Evolutionary conservation across 805 yeast genomes (phyloP).

Genomic region (Debaryomyces tyrocola): DNA sequence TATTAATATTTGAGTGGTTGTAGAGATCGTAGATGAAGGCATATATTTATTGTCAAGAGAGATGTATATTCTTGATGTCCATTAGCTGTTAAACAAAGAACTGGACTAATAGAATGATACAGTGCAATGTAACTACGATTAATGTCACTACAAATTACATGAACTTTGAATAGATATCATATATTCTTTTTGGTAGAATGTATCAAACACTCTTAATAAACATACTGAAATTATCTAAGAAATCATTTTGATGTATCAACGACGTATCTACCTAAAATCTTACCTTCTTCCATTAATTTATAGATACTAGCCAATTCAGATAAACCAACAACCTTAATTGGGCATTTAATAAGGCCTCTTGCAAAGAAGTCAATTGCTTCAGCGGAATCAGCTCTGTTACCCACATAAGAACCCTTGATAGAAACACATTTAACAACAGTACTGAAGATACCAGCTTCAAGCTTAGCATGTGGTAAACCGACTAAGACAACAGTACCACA

Average conservation of each 20-base stretch:
- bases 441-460: constrained; percentile 66
- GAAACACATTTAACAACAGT: constrained; percentile 71
- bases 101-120: too few species aligned
- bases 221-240: background rate
- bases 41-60: too few species aligned
- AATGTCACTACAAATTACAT: too few species aligned
- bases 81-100: too few species aligned
- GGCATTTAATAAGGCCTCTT: constrained; percentile 70
- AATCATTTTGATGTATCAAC: constrained; percentile 68
- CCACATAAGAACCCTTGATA: constrained; percentile 83
- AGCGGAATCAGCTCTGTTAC: constrained; percentile 83
- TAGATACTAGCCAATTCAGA: constrained; percentile 68
- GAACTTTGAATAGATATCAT: too few species aligned
- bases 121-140: too few species aligned
- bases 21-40: too few species aligned
- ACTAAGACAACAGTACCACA: constrained; percentile 44
- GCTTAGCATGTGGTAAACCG: constrained; percentile 78
- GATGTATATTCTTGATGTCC: too few species aligned
- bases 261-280: constrained; percentile 86
- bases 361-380: constrained; percentile 76
- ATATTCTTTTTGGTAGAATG: too few species aligned
- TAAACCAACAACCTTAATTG: constrained; percentile 74
- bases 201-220: too few species aligned
- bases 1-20: too few species aligned
- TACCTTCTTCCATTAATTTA: constrained; percentile 78